Conservation (phyloP, 345 rosid genomes). For the Sisymbrium altissimum region DNA sequence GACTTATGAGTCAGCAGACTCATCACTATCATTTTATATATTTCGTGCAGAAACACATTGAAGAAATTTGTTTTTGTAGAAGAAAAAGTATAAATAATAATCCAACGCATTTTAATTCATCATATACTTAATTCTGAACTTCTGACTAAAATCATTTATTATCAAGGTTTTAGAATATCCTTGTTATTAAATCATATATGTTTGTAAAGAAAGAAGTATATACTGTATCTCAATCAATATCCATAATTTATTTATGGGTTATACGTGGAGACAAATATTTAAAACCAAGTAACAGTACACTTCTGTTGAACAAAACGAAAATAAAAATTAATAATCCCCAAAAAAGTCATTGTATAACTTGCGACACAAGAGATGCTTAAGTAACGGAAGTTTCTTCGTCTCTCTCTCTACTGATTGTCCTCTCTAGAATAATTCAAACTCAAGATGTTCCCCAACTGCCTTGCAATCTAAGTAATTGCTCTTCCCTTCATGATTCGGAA, state of each 20-base stretch:
- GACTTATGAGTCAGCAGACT: too few relatives aligned
- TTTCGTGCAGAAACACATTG: too few relatives aligned
- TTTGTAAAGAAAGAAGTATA: not conserved
- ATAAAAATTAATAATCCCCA: not conserved
- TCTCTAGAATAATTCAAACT: constrained; percentile 79
- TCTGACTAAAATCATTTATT: too few relatives aligned
- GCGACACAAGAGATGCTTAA: not conserved
- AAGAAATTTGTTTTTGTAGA: too few relatives aligned
- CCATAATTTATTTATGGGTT: not conserved
- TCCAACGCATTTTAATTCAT: too few relatives aligned
- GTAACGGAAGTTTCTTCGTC: not conserved
- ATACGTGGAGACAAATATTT: too few relatives aligned
- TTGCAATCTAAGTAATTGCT: constrained; percentile 64
- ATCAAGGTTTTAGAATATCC: too few relatives aligned
- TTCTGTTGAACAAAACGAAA: constrained; percentile 10
- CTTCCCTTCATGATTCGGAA: constrained; percentile 39
- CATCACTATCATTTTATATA: too few relatives aligned
- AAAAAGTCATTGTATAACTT: not conserved
- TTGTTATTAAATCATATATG: not conserved
- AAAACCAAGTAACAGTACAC: not conserved
- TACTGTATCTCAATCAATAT: not conserved
- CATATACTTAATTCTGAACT: too few relatives aligned
- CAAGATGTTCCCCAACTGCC: constrained; percentile 80
- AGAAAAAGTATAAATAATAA: too few relatives aligned
- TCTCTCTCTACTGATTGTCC: not conserved